These are phyloP conservation scores for Tetraselmis striata DNA, from an alignment of 139 green algal species.

Conservation along the genomic window DNA sequence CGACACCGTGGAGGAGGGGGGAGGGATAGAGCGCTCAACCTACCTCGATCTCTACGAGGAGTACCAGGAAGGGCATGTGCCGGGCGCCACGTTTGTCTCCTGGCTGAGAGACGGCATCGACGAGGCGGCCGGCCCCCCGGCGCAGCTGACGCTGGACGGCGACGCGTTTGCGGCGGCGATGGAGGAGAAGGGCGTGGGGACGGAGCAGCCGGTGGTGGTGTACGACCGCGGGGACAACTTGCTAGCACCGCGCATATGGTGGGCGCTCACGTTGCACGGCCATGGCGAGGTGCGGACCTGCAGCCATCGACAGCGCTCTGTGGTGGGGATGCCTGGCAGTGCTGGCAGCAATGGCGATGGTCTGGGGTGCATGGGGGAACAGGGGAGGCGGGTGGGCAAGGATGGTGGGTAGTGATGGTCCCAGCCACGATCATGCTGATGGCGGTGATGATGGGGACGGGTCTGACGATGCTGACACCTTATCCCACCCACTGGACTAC, in stretches of 20 bases:
- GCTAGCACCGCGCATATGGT: slow-evolving; percentile 26
- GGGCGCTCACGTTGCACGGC: slow-evolving; percentile 19
- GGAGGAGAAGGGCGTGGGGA: slow-evolving; percentile 20
- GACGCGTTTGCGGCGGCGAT: slow-evolving; percentile 17
- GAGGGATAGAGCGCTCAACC: slow-evolving; percentile 16
- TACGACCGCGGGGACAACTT: slow-evolving; percentile 29
- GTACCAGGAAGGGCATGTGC: slow-evolving; percentile 24
- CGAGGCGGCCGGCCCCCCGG: background rate
- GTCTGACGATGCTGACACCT: no score
- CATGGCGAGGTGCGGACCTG: no score
- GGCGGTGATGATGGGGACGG: no score
- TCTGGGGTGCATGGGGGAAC: no score
- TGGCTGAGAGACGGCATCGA: slow-evolving; percentile 27
- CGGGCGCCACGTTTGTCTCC: slow-evolving; percentile 26
- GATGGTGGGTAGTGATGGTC: no score
- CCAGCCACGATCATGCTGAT: no score
- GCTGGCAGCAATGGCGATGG: no score
- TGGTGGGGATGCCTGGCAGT: no score
- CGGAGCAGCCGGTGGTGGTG: slow-evolving; percentile 24
- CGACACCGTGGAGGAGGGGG: slow-evolving; percentile 13
- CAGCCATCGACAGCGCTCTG: no score
- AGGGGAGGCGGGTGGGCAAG: no score
- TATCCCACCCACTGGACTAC: no score
- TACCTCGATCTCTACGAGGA: slow-evolving; percentile 17
- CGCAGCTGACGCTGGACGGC: slow-evolving; percentile 20